A percentile compares a stretch with the other conserved stretches of the same genome.
These are phyloP conservation scores for Lablab purpureus DNA, from an alignment of 306 rosid species.

Conservation along the genomic window DNA sequence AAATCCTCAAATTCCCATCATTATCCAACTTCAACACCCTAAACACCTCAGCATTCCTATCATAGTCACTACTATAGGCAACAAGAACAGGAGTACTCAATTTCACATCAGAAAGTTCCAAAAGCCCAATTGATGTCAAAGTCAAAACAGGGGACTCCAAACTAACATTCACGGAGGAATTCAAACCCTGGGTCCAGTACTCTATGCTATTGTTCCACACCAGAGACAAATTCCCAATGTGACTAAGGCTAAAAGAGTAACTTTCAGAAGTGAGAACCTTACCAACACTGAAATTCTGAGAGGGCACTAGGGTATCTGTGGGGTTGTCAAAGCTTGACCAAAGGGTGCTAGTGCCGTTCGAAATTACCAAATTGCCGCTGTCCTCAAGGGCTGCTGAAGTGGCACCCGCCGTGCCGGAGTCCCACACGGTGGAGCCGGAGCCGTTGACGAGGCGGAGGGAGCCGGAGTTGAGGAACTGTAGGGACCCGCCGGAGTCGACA, in stretches of 20 bases:
- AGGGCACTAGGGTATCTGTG: slow-evolving; percentile 65
- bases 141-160: slow-evolving; percentile 54
- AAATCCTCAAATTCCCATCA: slow-evolving; percentile 82
- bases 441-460: slow-evolving; percentile 67
- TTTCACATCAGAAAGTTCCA: slow-evolving; percentile 57
- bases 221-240: slow-evolving; percentile 61
- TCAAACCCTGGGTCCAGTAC: slow-evolving; percentile 68
- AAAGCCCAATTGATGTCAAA: slow-evolving; percentile 54
- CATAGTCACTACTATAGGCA: slow-evolving; percentile 75
- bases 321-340: slow-evolving; percentile 81
- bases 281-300: slow-evolving; percentile 60
- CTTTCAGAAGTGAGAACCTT: slow-evolving; percentile 59
- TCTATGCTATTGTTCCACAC: slow-evolving; percentile 57
- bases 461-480: slow-evolving; percentile 63
- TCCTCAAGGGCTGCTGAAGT: slow-evolving; percentile 59
- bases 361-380: slow-evolving; percentile 62
- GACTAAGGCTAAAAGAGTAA: slow-evolving; percentile 55
- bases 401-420: slow-evolving; percentile 63
- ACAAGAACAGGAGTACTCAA: slow-evolving; percentile 46
- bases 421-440: slow-evolving; percentile 66
- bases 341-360: slow-evolving; percentile 43
- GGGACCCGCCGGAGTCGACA: slow-evolving; percentile 63
- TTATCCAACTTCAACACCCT: slow-evolving; percentile 65
- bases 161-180: slow-evolving; percentile 54
- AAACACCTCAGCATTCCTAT: slow-evolving; percentile 46